Percentiles rank a stretch among this genome's conserved stretches.
Conservation (phyloP, 331 rosid genomes). For the Dryas integrifolia region DNA sequence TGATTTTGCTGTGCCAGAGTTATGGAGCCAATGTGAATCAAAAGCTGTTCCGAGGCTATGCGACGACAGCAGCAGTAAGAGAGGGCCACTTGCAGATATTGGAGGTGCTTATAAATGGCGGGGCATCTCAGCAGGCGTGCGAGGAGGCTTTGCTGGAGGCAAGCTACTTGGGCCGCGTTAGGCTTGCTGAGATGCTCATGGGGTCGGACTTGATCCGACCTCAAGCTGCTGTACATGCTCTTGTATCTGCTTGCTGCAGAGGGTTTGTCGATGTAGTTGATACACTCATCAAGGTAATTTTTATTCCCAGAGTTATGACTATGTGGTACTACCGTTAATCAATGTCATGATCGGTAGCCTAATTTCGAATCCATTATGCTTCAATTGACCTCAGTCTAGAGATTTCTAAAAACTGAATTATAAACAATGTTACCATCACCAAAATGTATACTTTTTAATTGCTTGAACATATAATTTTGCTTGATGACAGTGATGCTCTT, state of each 20-base stretch:
- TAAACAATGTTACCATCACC: background rate
- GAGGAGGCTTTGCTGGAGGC: constrained; percentile 70
- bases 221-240: constrained; percentile 47
- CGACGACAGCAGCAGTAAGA: constrained; percentile 62
- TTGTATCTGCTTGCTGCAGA: constrained; percentile 58
- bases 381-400: no score
- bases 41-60: constrained; percentile 57
- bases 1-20: constrained; percentile 26
- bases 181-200: constrained; percentile 49
- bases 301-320: no score
- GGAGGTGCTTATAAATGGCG: constrained; percentile 47
- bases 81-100: constrained; percentile 45
- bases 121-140: constrained; percentile 61
- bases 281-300: constrained; percentile 52
- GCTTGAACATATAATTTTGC: background rate
- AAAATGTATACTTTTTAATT: background rate
- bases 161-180: constrained; percentile 46
- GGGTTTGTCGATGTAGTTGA: constrained; percentile 52
- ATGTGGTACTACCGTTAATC: no score
- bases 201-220: constrained; percentile 49
- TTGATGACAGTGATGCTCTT: constrained; percentile 12
- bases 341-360: no score
- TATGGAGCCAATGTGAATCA: constrained; percentile 54
- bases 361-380: no score
- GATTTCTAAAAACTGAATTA: background rate